phyloP scores from a whole-genome alignment of 2,329 filamentous ascomycete species.

The Sporothrix brunneoviolacea region DNA sequence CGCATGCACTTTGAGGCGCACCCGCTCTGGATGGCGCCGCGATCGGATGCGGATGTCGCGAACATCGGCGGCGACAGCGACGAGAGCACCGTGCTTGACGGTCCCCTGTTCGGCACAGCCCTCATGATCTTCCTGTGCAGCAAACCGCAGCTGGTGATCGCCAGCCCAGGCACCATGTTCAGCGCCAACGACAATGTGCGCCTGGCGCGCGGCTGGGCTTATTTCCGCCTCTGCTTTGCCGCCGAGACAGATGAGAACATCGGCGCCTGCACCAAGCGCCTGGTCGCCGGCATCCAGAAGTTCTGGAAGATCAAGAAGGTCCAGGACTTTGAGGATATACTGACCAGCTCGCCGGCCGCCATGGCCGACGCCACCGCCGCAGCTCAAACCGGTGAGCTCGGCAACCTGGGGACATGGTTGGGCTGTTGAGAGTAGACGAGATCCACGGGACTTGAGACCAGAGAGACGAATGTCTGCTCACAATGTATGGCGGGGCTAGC shows the following conservation, averaged over 20 bases:
- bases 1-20: constrained; percentile 65
- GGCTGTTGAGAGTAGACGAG: constrained; percentile 21
- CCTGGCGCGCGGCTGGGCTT: constrained; percentile 58
- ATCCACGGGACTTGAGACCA: background rate
- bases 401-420: constrained; percentile 26
- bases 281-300: constrained; percentile 60
- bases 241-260: constrained; percentile 70
- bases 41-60: constrained; percentile 17
- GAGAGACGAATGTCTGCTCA: no score
- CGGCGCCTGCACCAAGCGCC: constrained; percentile 51
- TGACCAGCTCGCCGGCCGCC: constrained; percentile 29
- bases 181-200: constrained; percentile 56
- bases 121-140: constrained; percentile 66
- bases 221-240: constrained; percentile 76
- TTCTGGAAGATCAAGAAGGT: constrained; percentile 73
- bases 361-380: constrained; percentile 15
- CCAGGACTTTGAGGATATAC: constrained; percentile 57
- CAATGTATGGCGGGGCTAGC: background rate
- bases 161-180: constrained; percentile 68
- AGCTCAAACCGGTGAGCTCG: constrained; percentile 20
- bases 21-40: constrained; percentile 50
- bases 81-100: constrained; percentile 38
- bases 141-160: constrained; percentile 63
- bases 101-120: constrained; percentile 52
- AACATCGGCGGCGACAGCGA: constrained; percentile 8